phyloP scores from a whole-genome alignment of 1,284 basidiomycete species.

The Stereum hirsutum region DNA sequence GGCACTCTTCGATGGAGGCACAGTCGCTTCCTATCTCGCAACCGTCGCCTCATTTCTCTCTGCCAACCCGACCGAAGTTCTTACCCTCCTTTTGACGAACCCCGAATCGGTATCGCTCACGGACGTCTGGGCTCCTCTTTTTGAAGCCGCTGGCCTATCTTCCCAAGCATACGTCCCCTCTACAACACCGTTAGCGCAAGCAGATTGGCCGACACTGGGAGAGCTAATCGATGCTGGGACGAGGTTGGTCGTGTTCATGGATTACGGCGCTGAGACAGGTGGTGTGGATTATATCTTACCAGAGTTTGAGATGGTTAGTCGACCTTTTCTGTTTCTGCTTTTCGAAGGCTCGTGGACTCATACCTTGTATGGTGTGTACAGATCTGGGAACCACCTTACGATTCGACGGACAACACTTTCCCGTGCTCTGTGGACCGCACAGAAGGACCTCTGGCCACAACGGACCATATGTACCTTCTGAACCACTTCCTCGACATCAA shows the following conservation, averaged over 20 bases:
- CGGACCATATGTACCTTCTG: slow-evolving; percentile 47
- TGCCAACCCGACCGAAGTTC: slow-evolving; percentile 65
- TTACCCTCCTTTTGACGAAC: slow-evolving; percentile 68
- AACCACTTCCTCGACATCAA: slow-evolving; percentile 45
- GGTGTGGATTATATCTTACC: slow-evolving; percentile 55
- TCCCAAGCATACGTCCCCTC: slow-evolving; percentile 52
- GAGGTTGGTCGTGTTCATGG: slow-evolving; percentile 66
- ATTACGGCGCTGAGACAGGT: slow-evolving; percentile 28
- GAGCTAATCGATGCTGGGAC: slow-evolving; percentile 58
- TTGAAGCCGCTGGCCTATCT: slow-evolving; percentile 48
- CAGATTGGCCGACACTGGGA: slow-evolving; percentile 72
- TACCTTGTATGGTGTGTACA: too few species aligned
- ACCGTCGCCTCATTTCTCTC: slow-evolving; percentile 57
- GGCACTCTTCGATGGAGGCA: slow-evolving; percentile 55
- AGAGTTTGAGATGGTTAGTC: slow-evolving; percentile 46
- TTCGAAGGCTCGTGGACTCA: too few species aligned
- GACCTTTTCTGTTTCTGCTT: not conserved
- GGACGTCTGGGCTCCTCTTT: slow-evolving; percentile 45
- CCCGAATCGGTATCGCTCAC: slow-evolving; percentile 46
- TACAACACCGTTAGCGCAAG: slow-evolving; percentile 37
- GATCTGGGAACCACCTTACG: slow-evolving; percentile 73
- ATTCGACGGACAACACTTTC: slow-evolving; percentile 50
- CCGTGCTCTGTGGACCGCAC: slow-evolving; percentile 68
- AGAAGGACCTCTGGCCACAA: slow-evolving; percentile 32
- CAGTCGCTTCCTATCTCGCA: slow-evolving; percentile 49